Evolutionary conservation across 306 rosid species (phyloP).

Genomic region (Prunus mongolica): DNA sequence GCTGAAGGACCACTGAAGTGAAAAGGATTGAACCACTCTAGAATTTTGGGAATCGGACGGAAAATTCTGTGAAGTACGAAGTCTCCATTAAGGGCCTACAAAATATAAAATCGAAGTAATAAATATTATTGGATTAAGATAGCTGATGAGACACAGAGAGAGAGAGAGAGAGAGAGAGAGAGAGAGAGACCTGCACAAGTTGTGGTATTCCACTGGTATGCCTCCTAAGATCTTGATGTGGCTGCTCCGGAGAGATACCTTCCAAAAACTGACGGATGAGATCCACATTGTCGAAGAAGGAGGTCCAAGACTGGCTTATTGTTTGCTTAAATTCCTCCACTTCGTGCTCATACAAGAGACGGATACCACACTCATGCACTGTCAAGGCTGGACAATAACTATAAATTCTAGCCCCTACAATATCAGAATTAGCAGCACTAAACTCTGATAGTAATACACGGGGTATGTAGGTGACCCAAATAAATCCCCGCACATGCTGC

Average conservation of each 20-base stretch:
- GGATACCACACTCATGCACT: neutral
- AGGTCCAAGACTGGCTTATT: neutral
- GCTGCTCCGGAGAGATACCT: too few relatives aligned
- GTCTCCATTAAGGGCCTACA: accelerated
- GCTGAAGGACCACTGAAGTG: neutral
- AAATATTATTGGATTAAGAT: too few relatives aligned
- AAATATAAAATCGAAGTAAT: too few relatives aligned
- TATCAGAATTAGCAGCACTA: neutral
- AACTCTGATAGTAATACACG: neutral
- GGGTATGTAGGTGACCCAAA: slow-evolving; percentile 15
- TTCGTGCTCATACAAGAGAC: neutral
- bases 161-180: too few relatives aligned
- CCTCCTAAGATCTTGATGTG: too few relatives aligned
- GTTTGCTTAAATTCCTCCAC: neutral
- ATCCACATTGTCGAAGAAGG: neutral
- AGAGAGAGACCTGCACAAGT: too few relatives aligned
- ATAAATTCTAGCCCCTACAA: neutral
- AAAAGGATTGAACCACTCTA: neutral
- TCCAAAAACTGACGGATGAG: neutral
- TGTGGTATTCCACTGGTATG: too few relatives aligned
- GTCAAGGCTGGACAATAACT: neutral
- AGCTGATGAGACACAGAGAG: too few relatives aligned
- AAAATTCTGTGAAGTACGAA: accelerated
- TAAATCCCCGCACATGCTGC: neutral
- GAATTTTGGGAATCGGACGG: neutral